Percentiles rank a stretch among this genome's conserved stretches.
Conservation (phyloP, 176 grass and related monocot genomes). For the Tillandsia leiboldiana region DNA sequence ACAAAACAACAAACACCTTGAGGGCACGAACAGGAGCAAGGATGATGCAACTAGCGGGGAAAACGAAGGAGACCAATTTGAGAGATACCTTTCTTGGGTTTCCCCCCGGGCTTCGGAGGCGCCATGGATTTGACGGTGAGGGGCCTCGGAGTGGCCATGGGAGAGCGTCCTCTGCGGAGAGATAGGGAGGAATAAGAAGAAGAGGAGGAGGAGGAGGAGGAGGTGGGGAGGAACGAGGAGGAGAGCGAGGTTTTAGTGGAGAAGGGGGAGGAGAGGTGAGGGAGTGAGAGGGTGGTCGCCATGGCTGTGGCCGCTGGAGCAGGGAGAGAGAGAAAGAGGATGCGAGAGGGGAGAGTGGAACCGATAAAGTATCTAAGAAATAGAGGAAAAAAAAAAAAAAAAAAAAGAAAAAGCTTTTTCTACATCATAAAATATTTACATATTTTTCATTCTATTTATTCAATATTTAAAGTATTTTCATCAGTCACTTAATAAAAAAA, state of each 20-base stretch:
- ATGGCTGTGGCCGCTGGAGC: slow-evolving; percentile 44
- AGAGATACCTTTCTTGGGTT: slow-evolving; percentile 73
- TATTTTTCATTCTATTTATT: too few species aligned
- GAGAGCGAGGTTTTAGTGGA: slow-evolving; percentile 14
- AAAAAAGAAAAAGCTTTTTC: too few species aligned
- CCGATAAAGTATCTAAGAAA: background rate
- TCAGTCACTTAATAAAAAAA: too few species aligned
- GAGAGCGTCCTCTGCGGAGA: slow-evolving; percentile 9
- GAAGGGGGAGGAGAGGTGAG: slow-evolving; percentile 36
- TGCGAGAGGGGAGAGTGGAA: background rate
- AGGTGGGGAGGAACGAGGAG: slow-evolving; percentile 53
- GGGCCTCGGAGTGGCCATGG: slow-evolving; percentile 13
- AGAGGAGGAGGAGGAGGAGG: slow-evolving; percentile 13
- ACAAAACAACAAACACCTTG: background rate
- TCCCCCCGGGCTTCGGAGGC: slow-evolving; percentile 65
- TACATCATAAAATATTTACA: too few species aligned
- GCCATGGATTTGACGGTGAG: slow-evolving; percentile 79
- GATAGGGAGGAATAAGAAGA: slow-evolving; percentile 17
- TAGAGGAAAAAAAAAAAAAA: too few species aligned
- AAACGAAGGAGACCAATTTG: background rate
- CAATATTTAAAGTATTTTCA: too few species aligned
- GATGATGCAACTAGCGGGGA: background rate
- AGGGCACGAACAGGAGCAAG: background rate
- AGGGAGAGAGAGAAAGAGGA: background rate
- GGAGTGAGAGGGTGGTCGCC: slow-evolving; percentile 60